Base-by-base conservation (phyloP, 179 eudicot species). In the Pouteria campechiana region DNA sequence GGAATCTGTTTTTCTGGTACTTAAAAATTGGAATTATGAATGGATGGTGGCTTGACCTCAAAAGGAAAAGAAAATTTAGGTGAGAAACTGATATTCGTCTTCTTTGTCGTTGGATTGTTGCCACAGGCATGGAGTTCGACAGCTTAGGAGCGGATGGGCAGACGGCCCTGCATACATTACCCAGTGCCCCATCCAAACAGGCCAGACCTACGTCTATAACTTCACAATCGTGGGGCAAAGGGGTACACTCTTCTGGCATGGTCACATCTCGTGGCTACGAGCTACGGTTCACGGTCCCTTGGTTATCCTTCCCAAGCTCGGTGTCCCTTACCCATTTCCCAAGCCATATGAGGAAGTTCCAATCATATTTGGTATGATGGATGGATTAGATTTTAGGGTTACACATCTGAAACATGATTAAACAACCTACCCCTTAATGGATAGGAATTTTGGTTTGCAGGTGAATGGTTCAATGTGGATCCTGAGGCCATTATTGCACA, bases 201-300 rank as follows among this genome's bases (percentile, higher is more conserved):
- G 79, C 2, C 79, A 75, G 41, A 53, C 57, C 24, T 75, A 72
- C 42, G 56, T 75, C 0, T 72, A 75, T 29, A 79, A 79, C 44
- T 79, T 41, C 68, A 79, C 82, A 2, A 39, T 79, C 2, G 44
- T 36, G 12, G 79, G 87, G 2, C 87, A 79, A 24, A 51, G 87
- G 48, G 87, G 87, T 9, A 75, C 82, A 11, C 30, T 74, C 1
- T 71, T 50, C 17, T 78, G 87, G 87, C 87, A 78, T 36, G 87
- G 81, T 0, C 79, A 78, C 41, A 66, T 79, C 18, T 79, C 76
- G 8, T 79, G 88, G 82, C 64, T 79, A 0, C 54, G 88, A 58
- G 49, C 65, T 0, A 75, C 88, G 7, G 27, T 79, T 41, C 64
- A 79, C 9, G 88, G 88, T 8, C 72, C 88, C 2, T 23, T 79